Base-by-base conservation (phyloP, 352 stramenopile species). In the Aphanomyces stellatus region DNA sequence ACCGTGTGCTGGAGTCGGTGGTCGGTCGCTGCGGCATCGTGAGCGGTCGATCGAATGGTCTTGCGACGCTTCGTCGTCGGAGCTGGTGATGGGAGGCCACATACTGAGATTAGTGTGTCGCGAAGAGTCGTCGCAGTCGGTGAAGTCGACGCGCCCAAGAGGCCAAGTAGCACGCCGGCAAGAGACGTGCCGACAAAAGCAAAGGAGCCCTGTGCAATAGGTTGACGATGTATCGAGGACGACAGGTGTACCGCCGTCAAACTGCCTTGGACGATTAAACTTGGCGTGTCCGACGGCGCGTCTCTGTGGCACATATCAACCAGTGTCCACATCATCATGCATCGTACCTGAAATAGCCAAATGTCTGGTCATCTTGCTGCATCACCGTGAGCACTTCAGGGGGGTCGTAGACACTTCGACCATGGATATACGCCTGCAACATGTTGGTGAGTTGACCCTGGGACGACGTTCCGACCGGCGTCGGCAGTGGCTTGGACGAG, bases 401-500 rank as follows among this genome's bases (percentile, higher is more conserved):
- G 2, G 79, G 79, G 27, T 89, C 81, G 7, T 77, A 65, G 37
- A 76, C 82, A 65, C 71, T 81, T 4, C 81, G 73, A 2, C 76
- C 79, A 27, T 88, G 81, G n/a, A 89, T 53, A 70, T 71, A 73
- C 46, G 85, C 42, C 31, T 78, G 78, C 57, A 77, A 80, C 25
- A 70, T 51, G 33, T 62, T n/a, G 2, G 34, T n/a, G 34, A 15
- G 17, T 4, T n/a, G 4, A 13, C 25, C 2, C 24, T 55, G 46
- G 11, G 19, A 55, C 17, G 6, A 24, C 22, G 7, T 17, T 40
- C 27, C 24, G 34, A 87, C 59, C 10, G 69, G 42, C 25, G 28
- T 68, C n/a, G 67, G 62, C 30, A 62, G 46, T 19, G 53, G 40
- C 22, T 55, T 55, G n/a, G 62, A 51, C 10, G 40, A 41, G 11